Evolutionary conservation across 2,329 filamentous ascomycete genomes (phyloP).

Genomic region (Clarireedia monteithiana): DNA sequence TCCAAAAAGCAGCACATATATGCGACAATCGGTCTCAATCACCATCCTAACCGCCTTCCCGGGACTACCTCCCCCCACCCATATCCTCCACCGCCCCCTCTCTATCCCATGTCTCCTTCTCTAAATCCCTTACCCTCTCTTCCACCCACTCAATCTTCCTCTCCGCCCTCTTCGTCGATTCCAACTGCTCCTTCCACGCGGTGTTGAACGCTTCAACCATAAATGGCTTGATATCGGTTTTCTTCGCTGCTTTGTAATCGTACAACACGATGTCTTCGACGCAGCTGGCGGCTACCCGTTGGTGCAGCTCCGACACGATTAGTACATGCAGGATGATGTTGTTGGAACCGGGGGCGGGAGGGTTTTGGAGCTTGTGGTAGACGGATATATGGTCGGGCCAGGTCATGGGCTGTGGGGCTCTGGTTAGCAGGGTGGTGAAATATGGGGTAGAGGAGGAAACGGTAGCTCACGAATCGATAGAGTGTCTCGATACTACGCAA

Average conservation of each 20-base stretch:
- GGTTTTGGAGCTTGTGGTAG: constrained; percentile 62
- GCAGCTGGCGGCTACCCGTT: constrained; percentile 64
- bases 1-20: too few relatives aligned
- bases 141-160: constrained; percentile 58
- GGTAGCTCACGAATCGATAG: constrained; percentile 69
- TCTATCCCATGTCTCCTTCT: constrained; percentile 68
- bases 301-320: constrained; percentile 69
- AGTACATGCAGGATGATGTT: constrained; percentile 51
- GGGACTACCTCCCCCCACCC: constrained; percentile 31
- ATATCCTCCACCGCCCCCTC: constrained; percentile 64
- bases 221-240: constrained; percentile 49
- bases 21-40: too few relatives aligned
- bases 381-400: constrained; percentile 79
- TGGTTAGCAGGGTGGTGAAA: not conserved
- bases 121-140: constrained; percentile 51
- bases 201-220: constrained; percentile 52
- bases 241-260: constrained; percentile 56
- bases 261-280: constrained; percentile 75
- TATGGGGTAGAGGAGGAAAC: not conserved
- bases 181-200: constrained; percentile 55
- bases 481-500: constrained; percentile 72
- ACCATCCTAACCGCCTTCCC: too few relatives aligned
- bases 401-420: constrained; percentile 53
- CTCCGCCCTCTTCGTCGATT: constrained; percentile 44
- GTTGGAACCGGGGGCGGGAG: constrained; percentile 17